Evolutionary conservation across 176 grass and related monocot species (phyloP), one percentile per base, ranked within the genome.

Genomic region (Aegilops sharonensis): DNA sequence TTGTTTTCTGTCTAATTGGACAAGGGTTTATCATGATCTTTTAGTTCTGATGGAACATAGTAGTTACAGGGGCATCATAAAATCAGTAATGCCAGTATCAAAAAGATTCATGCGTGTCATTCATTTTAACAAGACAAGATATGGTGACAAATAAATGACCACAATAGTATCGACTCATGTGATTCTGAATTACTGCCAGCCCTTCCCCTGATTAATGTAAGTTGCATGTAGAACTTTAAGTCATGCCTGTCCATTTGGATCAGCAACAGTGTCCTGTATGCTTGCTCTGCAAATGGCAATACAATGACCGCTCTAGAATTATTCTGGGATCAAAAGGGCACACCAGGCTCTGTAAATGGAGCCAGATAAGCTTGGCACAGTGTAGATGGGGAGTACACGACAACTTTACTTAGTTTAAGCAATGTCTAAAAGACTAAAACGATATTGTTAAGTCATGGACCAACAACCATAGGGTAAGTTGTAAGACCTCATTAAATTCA

Each of bases 281-380:
- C 39, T 48, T 59, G 31, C 17, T 69, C 47, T 69, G 80, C 21
- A 69, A 69, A 82, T 82, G 80, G 29, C 48, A 72, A 59, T 3
- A 23, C 21, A 8, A 21, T 57, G 8, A 60, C 21, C 8, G 36
- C 30, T 24, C 31, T 59, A 59, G 20, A 13, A 27, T 0, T 24
- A 64, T 27, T 64, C 15, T 54, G 50, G 15, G 50, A 54, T 54
- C 15, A 54, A 54, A 54, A 54, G 50, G 50, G 50, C 15, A 18
- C 50, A 18, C 15, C 50, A 54, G 5, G 50, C 50, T 54, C 50
- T 54, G 54, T 59, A 21, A 59, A 59, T 8, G n/a, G 11, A 42
- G 39, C 13, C 18, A 15, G 54, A 21, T 18, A 57, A 57, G 37
- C 21, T 73, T 23, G 70, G n/a, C 70, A 73, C 21, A 73, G 8